Percentiles rank a stretch among this genome's conserved stretches.
Evolutionary conservation across 495 filamentous ascomycete species (phyloP).

Genomic region (Daldinia vernicosa): DNA sequence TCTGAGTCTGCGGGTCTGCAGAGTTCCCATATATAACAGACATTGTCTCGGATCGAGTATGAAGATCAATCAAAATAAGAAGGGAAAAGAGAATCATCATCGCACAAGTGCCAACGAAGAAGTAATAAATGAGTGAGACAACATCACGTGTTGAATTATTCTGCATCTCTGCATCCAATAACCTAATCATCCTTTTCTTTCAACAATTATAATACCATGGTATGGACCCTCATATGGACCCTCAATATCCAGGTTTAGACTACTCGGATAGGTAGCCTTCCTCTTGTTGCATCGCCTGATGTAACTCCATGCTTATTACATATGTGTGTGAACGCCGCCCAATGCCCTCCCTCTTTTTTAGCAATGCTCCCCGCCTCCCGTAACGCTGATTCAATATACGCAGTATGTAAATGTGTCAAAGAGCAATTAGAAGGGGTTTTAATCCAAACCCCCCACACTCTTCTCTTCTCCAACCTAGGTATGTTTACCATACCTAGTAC

Average conservation of each 20-base stretch:
- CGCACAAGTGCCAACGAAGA: slow-evolving; percentile 1
- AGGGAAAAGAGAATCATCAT: neutral
- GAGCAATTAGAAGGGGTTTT: neutral
- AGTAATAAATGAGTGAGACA: slow-evolving; percentile 30
- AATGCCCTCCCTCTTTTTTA: slow-evolving; percentile 29
- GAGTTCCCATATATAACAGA: neutral
- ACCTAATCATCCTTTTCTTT: slow-evolving; percentile 14
- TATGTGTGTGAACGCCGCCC: slow-evolving; percentile 34
- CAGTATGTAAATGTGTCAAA: neutral
- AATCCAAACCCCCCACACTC: neutral
- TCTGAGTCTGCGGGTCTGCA: neutral
- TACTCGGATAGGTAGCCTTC: slow-evolving; percentile 4
- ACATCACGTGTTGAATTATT: slow-evolving; percentile 31
- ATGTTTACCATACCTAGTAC: neutral
- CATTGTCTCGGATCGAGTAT: neutral
- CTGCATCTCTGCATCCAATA: slow-evolving; percentile 30
- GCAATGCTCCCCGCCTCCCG: slow-evolving; percentile 14
- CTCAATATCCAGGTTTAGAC: slow-evolving; percentile 2
- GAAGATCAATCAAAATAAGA: slow-evolving; percentile 4
- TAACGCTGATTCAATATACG: neutral
- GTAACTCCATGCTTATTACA: slow-evolving; percentile 39
- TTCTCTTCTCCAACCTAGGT: neutral
- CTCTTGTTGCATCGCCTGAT: slow-evolving; percentile 30
- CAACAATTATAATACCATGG: slow-evolving; percentile 7
- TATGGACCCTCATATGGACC: slow-evolving; percentile 1